Evolutionary conservation across 2,329 filamentous ascomycete species (phyloP).

Genomic region (Pseudocercospora pini-densiflorae): DNA sequence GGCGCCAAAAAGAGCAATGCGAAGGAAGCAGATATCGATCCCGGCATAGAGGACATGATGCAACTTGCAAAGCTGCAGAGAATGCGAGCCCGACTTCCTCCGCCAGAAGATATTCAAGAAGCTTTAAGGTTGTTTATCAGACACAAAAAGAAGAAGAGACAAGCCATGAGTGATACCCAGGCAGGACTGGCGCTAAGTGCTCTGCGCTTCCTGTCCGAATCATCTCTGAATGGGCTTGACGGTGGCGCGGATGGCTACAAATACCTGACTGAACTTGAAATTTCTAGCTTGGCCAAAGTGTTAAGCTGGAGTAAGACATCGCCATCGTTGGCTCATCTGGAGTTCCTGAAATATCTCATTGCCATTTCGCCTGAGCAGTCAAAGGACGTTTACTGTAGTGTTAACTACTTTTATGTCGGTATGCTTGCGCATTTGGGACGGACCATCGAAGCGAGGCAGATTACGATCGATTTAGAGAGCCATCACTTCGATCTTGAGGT

Average conservation of each 20-base stretch:
- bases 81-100: constrained; percentile 68
- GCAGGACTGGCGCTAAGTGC: constrained; percentile 64
- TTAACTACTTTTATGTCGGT: not conserved
- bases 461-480: not conserved
- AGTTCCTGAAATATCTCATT: not conserved
- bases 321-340: not conserved
- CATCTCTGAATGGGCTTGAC: not conserved
- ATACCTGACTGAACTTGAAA: not conserved
- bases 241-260: not conserved
- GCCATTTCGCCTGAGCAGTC: not conserved
- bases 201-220: constrained; percentile 59
- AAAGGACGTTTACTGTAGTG: not conserved
- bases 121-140: constrained; percentile 70
- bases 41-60: constrained; percentile 73
- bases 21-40: constrained; percentile 67
- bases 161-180: constrained; percentile 67
- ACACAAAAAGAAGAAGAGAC: constrained; percentile 46
- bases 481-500: not conserved
- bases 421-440: not conserved
- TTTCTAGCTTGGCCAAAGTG: not conserved
- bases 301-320: not conserved
- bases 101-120: constrained; percentile 63
- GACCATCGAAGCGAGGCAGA: not conserved
- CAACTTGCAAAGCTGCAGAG: constrained; percentile 67
- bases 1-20: constrained; percentile 62